These are phyloP conservation scores for Metschnikowia amazonensis DNA, from an alignment of 805 yeast species.

Conservation along the genomic window DNA sequence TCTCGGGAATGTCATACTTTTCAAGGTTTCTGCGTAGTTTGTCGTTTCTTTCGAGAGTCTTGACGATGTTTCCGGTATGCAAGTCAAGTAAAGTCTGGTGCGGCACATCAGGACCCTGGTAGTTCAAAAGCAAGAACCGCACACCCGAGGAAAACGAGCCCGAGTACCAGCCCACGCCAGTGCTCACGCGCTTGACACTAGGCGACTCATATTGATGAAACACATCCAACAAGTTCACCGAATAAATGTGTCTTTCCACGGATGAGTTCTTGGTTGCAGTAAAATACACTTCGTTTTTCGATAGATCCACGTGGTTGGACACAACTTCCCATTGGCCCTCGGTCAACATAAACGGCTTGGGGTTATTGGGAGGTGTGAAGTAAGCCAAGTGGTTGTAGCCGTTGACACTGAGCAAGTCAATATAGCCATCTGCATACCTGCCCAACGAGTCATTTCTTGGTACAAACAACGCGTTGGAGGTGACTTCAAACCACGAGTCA, in stretches of 20 bases:
- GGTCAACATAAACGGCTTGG: slow-evolving; percentile 50
- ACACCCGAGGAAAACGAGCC: slow-evolving; percentile 79
- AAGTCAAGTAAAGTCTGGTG: slow-evolving; percentile 63
- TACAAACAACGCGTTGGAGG: slow-evolving; percentile 30
- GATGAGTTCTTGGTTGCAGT: slow-evolving; percentile 74
- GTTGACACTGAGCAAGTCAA: slow-evolving; percentile 64
- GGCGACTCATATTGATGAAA: slow-evolving; percentile 35
- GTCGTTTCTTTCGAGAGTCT: slow-evolving; percentile 46
- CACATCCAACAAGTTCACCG: slow-evolving; percentile 49
- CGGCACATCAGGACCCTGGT: slow-evolving; percentile 78
- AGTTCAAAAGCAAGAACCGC: slow-evolving; percentile 64
- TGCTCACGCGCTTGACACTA: slow-evolving; percentile 30
- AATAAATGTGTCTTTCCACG: slow-evolving; percentile 78
- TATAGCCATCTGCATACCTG: slow-evolving; percentile 55
- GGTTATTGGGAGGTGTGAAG: slow-evolving; percentile 60
- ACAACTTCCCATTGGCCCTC: slow-evolving; percentile 85
- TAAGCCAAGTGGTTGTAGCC: slow-evolving; percentile 79
- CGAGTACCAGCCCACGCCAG: slow-evolving; percentile 53
- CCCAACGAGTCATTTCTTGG: slow-evolving; percentile 35
- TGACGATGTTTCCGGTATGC: slow-evolving; percentile 28
- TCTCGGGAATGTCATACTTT: slow-evolving; percentile 55
- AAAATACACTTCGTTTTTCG: slow-evolving; percentile 51
- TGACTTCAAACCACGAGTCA: slow-evolving; percentile 60
- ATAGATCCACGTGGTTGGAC: slow-evolving; percentile 33
- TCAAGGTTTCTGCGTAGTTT: slow-evolving; percentile 36